A percentile compares a stretch with the other conserved stretches of the same genome.
Evolutionary conservation across 345 rosid species (phyloP).

Genomic region (Euphorbia pulcherrima): DNA sequence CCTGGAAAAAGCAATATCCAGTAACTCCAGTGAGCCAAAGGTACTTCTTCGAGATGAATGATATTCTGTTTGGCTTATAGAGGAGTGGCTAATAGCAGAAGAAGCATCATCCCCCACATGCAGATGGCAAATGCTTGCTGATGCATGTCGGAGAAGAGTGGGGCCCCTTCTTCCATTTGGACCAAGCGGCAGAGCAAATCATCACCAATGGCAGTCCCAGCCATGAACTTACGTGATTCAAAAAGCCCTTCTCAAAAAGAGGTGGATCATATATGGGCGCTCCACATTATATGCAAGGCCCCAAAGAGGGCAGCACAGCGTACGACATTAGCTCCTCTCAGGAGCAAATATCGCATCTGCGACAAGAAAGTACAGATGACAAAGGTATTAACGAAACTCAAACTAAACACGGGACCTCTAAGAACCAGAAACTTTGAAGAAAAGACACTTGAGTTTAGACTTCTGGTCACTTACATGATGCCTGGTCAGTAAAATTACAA

Average conservation of each 20-base stretch:
- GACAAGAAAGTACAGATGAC: slow-evolving; percentile 81
- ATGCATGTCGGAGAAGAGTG: slow-evolving; percentile 90
- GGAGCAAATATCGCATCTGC: slow-evolving; percentile 99
- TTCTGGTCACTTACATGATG: slow-evolving; percentile 29
- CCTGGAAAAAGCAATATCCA: slow-evolving; percentile 76
- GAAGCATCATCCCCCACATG: slow-evolving; percentile 95
- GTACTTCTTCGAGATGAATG: slow-evolving; percentile 45
- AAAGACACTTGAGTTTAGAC: slow-evolving; percentile 17
- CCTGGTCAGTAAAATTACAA: slow-evolving; percentile 5
- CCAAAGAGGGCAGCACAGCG: slow-evolving; percentile 78
- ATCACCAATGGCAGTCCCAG: slow-evolving; percentile 83
- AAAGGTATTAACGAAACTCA: slow-evolving; percentile 64
- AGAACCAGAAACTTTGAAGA: slow-evolving; percentile 32
- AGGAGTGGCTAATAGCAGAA: slow-evolving; percentile 66
- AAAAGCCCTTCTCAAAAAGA: slow-evolving; percentile 63
- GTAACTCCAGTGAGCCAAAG: slow-evolving; percentile 46
- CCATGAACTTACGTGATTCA: slow-evolving; percentile 65
- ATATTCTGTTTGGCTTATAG: slow-evolving; percentile 39
- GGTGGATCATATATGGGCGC: slow-evolving; percentile 72
- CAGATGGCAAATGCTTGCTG: slow-evolving; percentile 70
- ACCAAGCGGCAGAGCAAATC: slow-evolving; percentile 66
- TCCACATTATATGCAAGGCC: slow-evolving; percentile 70
- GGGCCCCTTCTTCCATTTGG: slow-evolving; percentile 78
- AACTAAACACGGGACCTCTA: slow-evolving; percentile 54
- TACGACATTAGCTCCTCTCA: slow-evolving; percentile 98